Evolutionary conservation across 352 stramenopile species (phyloP).

Genomic region (Globisporangium irregulare): DNA sequence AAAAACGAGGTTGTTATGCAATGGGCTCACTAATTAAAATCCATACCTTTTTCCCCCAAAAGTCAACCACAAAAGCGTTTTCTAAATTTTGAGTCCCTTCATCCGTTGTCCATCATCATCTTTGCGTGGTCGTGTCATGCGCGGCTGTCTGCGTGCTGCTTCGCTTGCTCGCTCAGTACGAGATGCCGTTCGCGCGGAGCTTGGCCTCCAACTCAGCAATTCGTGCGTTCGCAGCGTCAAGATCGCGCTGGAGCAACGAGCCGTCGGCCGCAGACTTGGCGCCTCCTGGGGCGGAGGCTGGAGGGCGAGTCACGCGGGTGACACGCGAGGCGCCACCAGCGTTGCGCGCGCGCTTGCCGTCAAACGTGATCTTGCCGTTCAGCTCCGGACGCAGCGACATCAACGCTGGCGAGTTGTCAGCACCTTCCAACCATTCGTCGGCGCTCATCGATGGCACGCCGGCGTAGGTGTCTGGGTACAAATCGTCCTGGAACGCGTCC

Average conservation of each 20-base stretch:
- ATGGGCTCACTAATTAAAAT: constrained; percentile 22
- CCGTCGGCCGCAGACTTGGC: constrained; percentile 24
- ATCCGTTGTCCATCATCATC: not conserved
- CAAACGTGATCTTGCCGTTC: constrained; percentile 84
- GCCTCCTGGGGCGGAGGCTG: constrained; percentile 18
- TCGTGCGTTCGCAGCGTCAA: constrained; percentile 78
- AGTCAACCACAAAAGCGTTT: constrained; percentile 20
- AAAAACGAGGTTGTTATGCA: constrained; percentile 20
- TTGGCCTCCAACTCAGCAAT: constrained; percentile 80
- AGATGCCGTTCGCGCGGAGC: constrained; percentile 60
- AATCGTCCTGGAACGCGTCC: constrained; percentile 99
- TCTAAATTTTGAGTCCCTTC: constrained; percentile 19
- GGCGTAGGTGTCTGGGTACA: constrained; percentile 97
- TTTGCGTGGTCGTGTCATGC: not conserved
- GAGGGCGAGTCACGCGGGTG: constrained; percentile 39
- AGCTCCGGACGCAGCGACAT: constrained; percentile 92
- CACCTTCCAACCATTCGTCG: constrained; percentile 95
- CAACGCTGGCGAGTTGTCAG: constrained; percentile 90
- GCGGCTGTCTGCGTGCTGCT: not conserved
- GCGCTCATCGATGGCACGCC: constrained; percentile 93
- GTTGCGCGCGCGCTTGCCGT: constrained; percentile 71
- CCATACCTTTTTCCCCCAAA: constrained; percentile 19
- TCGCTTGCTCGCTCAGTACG: constrained; percentile 45
- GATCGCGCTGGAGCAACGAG: constrained; percentile 62
- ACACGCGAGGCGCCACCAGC: constrained; percentile 28